Evolutionary conservation across 139 green algal species (phyloP).

Genomic region (Limnomonas spitsbergensis): DNA sequence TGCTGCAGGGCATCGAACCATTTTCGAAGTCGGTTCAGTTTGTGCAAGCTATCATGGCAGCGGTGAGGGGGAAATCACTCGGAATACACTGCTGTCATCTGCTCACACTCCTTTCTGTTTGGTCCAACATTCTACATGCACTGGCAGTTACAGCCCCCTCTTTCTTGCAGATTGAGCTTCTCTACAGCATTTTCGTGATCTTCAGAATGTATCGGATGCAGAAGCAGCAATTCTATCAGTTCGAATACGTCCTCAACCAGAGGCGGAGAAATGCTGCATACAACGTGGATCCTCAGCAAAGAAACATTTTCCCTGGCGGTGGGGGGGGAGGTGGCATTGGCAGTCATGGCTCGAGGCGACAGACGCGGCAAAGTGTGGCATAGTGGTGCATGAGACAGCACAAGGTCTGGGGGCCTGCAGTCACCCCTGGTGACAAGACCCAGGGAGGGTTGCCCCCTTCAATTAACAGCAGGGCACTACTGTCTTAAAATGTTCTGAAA

Average conservation of each 20-base stretch:
- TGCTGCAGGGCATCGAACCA: too few relatives aligned
- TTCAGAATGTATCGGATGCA: conserved; percentile 19
- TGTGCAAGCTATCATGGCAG: background rate
- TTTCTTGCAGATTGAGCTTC: background rate
- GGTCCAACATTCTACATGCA: too few relatives aligned
- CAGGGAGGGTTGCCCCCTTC: too few relatives aligned
- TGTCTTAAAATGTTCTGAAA: too few relatives aligned
- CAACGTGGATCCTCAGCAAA: background rate
- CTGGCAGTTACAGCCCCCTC: background rate
- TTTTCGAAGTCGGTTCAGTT: conserved; percentile 7
- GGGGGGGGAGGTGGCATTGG: background rate
- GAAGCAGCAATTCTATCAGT: conserved; percentile 22
- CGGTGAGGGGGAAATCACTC: too few relatives aligned
- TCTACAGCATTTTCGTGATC: background rate
- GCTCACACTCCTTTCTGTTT: too few relatives aligned
- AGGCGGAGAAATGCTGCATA: conserved; percentile 12
- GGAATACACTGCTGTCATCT: too few relatives aligned
- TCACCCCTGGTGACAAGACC: too few relatives aligned
- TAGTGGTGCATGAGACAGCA: too few relatives aligned
- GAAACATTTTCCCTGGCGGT: background rate
- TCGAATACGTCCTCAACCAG: conserved; percentile 17
- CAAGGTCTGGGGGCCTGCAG: too few relatives aligned
- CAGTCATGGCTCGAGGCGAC: background rate
- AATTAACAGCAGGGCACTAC: too few relatives aligned
- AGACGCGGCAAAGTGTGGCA: background rate